Evolutionary conservation across 441 rosid genomes (phyloP).

Genomic region (Manihot esculenta): DNA sequence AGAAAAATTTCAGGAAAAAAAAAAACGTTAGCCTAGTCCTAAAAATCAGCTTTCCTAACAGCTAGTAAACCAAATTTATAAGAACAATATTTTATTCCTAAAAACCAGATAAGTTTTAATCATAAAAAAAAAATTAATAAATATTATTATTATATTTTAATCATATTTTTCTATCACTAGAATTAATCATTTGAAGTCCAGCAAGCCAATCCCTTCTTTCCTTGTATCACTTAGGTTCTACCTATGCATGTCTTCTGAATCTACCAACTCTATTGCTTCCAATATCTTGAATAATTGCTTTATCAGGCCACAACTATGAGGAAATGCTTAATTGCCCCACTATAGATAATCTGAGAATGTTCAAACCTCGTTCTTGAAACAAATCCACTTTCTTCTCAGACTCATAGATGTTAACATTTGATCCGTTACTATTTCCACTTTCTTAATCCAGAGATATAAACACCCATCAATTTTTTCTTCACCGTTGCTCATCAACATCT

Average conservation of each 20-base stretch:
- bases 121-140: too few species aligned
- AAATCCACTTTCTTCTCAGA: slow-evolving; percentile 45
- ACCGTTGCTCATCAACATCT: slow-evolving; percentile 42
- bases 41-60: too few species aligned
- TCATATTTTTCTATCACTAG: slow-evolving; percentile 23
- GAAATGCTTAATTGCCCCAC: slow-evolving; percentile 70
- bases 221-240: slow-evolving; percentile 66
- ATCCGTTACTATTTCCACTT: slow-evolving; percentile 27
- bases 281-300: slow-evolving; percentile 67
- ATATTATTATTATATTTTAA: too few species aligned
- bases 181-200: slow-evolving; percentile 49
- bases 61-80: too few species aligned
- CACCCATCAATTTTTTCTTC: slow-evolving; percentile 61
- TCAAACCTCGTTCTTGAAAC: slow-evolving; percentile 64
- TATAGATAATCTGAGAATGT: slow-evolving; percentile 55
- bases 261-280: slow-evolving; percentile 64
- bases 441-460: slow-evolving; percentile 67
- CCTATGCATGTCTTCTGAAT: slow-evolving; percentile 54
- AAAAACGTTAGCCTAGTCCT: too few species aligned
- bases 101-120: too few species aligned
- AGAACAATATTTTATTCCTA: too few species aligned
- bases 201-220: slow-evolving; percentile 95
- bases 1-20: too few species aligned
- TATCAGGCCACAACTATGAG: slow-evolving; percentile 69
- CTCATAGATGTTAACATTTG: slow-evolving; percentile 40